Evolutionary conservation across 306 rosid species (phyloP).

Genomic region (Cucumis cinereus): DNA sequence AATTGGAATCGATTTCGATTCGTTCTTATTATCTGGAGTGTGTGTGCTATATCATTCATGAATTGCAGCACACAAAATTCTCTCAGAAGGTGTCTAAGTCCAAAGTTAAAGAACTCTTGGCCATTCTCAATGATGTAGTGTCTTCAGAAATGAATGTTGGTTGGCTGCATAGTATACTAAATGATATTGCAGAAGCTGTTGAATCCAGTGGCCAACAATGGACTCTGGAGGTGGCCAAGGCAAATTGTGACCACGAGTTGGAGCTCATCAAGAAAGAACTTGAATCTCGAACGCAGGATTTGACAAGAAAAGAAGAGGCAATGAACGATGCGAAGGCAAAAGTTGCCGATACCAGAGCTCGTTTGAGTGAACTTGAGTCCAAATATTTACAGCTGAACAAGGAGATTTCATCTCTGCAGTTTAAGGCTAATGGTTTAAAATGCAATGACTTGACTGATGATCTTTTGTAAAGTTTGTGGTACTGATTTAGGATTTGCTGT

Average conservation of each 20-base stretch:
- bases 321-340: slow-evolving; percentile 24
- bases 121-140: slow-evolving; percentile 71
- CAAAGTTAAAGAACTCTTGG: slow-evolving; percentile 47
- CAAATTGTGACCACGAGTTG: slow-evolving; percentile 26
- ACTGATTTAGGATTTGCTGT: not conserved
- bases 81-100: slow-evolving; percentile 28
- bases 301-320: slow-evolving; percentile 52
- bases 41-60: slow-evolving; percentile 65
- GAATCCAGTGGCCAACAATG: slow-evolving; percentile 36
- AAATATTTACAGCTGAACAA: slow-evolving; percentile 33
- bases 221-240: slow-evolving; percentile 32
- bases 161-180: slow-evolving; percentile 47
- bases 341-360: slow-evolving; percentile 36
- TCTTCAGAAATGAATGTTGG: slow-evolving; percentile 42
- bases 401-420: slow-evolving; percentile 28
- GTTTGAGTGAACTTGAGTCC: slow-evolving; percentile 44
- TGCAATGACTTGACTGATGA: slow-evolving; percentile 35
- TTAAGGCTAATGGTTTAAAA: slow-evolving; percentile 39
- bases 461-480: slow-evolving; percentile 20
- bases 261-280: slow-evolving; percentile 40
- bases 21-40: slow-evolving; percentile 72
- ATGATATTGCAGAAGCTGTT: slow-evolving; percentile 31
- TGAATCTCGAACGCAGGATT: slow-evolving; percentile 29
- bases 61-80: slow-evolving; percentile 30
- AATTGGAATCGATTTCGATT: slow-evolving; percentile 54